Evolutionary conservation across 306 rosid species (phyloP).

Genomic region (Begonia loranthoides): DNA sequence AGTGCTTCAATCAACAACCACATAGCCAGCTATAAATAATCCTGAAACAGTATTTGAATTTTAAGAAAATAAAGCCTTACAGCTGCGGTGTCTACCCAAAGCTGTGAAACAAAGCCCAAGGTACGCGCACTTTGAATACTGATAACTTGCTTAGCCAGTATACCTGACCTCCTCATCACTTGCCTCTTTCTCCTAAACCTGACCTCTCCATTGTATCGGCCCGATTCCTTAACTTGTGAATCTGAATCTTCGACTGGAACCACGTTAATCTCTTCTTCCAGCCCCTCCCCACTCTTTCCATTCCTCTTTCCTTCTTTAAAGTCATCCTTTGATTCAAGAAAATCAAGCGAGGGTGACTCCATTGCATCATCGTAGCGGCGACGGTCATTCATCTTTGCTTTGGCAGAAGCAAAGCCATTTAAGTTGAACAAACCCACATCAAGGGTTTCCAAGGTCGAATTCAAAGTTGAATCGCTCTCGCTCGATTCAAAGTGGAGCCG

Average conservation of each 20-base stretch:
- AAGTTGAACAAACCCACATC: background rate
- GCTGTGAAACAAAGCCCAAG: constrained; percentile 87
- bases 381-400: background rate
- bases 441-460: constrained; percentile 3
- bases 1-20: too few relatives aligned
- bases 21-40: too few relatives aligned
- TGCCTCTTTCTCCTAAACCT: constrained; percentile 42
- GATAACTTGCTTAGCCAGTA: constrained; percentile 85
- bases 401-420: constrained; percentile 8
- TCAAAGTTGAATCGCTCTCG: constrained; percentile 9
- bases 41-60: too few relatives aligned
- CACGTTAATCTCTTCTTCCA: constrained; percentile 21
- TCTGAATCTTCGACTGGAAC: constrained; percentile 15
- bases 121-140: constrained; percentile 60
- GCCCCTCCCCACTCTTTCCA: constrained; percentile 8
- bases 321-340: constrained; percentile 13
- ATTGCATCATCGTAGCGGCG: constrained; percentile 7
- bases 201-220: constrained; percentile 20
- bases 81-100: constrained; percentile 70
- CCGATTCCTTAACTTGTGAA: constrained; percentile 25
- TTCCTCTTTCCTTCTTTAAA: constrained; percentile 9
- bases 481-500: constrained; percentile 16
- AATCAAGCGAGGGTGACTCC: constrained; percentile 12
- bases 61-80: constrained; percentile 27
- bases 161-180: constrained; percentile 52